Evolutionary conservation across 179 eudicot species (phyloP).

Genomic region (Silene vulgaris): DNA sequence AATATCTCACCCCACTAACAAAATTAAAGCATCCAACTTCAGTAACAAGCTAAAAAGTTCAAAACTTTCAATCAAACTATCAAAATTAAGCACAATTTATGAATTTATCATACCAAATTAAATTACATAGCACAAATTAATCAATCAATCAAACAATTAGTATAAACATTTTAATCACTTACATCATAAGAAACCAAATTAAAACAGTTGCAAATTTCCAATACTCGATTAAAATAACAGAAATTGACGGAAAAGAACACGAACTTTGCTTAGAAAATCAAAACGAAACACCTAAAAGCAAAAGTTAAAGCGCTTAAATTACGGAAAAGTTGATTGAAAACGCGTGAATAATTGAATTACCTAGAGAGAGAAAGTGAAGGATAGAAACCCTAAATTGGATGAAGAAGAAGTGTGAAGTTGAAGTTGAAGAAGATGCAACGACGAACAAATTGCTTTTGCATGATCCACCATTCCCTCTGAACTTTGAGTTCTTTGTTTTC

Average conservation of each 20-base stretch:
- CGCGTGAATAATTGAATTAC: slow-evolving; percentile 11
- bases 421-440: slow-evolving; percentile 25
- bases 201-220: background rate
- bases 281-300: background rate
- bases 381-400: background rate
- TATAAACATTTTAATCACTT: background rate
- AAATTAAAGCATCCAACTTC: slow-evolving; percentile 8
- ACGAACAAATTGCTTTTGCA: slow-evolving; percentile 32
- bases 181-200: background rate
- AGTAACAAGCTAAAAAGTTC: background rate
- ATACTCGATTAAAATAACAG: background rate
- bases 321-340: slow-evolving; percentile 11
- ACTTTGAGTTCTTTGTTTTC: background rate
- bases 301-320: slow-evolving; percentile 24
- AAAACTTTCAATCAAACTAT: slow-evolving; percentile 8
- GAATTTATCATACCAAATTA: background rate
- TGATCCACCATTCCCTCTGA: slow-evolving; percentile 31
- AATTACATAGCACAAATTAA: background rate
- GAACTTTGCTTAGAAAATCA: background rate
- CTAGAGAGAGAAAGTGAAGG: slow-evolving; percentile 20
- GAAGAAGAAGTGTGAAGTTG: slow-evolving; percentile 12
- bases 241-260: background rate
- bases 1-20: background rate
- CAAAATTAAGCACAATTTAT: background rate
- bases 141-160: slow-evolving; percentile 2